Base-by-base conservation (phyloP, 2,329 filamentous ascomycete genomes). In the Colletotrichum truncatum region DNA sequence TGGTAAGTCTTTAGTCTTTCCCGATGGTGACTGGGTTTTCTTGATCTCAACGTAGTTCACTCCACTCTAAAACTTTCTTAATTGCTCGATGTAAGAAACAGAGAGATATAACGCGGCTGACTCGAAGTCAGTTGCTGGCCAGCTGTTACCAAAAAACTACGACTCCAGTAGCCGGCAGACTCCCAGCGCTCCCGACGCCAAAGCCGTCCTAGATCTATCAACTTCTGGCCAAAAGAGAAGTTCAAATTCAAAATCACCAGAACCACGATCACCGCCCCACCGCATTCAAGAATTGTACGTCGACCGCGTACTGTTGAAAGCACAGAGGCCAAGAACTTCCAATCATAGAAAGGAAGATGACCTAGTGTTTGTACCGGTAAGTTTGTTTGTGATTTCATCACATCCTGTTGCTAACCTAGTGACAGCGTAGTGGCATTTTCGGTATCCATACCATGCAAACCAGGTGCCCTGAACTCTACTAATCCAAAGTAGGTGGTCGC, bases 371-470 rank as follows among this genome's bases (percentile, higher is more conserved):
- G 67, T 72, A 16, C 73, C 72, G 54, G 73, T 75, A 66, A 59
- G 68, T 28, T 36, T 2, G 1, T 6, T 6, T 26, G 49, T 25
- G n/a, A 6, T 11, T 6, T 16, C n/a, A n/a, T 6, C 16, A 10
- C 5, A 21, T 2, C 18, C 39, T 23, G 3, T 6, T 8, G 14
- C 16, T 46, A 38, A 66, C 30, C 8, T 0, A 18, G 3, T 23
- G n/a, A 23, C 12, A 76, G 72, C 70, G 71, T 12, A 75, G 74
- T 21, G 71, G 71, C 14, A 66, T 76, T 36, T 72, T 75, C 49
- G 70, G 73, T 67, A 68, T 51, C 14, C 36, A 11, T 14, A 41
- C 7, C 28, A 46, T 38, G 7, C n/a, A n/a, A 16, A n/a, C 39
- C 6, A 12, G 39, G 39, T n/a, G n/a, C n/a, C n/a, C n/a, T n/a